Evolutionary conservation across 306 rosid genomes (phyloP).

Genomic region (Acacia acuminata): DNA sequence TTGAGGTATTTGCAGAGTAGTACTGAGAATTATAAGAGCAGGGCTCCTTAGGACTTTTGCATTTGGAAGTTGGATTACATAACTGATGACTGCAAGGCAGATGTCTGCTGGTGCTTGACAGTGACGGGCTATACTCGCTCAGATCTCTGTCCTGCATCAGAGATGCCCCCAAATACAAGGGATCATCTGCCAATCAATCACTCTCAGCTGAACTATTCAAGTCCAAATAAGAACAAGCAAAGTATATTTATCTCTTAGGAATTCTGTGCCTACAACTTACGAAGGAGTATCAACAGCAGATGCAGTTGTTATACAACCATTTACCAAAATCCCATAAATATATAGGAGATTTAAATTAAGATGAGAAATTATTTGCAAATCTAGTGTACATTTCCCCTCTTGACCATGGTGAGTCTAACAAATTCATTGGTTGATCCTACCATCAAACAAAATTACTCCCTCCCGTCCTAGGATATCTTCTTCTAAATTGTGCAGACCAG

Average conservation of each 20-base stretch:
- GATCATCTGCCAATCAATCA: constrained; percentile 98
- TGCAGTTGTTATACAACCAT: neutral
- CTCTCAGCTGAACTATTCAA: constrained; percentile 27
- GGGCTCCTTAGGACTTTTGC: constrained; percentile 63
- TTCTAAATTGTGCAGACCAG: neutral
- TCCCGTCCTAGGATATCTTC: neutral
- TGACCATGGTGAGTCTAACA: neutral
- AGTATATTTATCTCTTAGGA: neutral
- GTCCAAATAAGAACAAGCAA: constrained; percentile 35
- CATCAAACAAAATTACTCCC: neutral
- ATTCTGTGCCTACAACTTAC: neutral
- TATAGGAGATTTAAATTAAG: constrained; percentile 5
- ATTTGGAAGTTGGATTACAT: constrained; percentile 46
- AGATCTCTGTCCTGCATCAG: constrained; percentile 95
- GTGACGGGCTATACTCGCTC: constrained; percentile 70
- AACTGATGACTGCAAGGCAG: constrained; percentile 71
- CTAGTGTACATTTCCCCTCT: neutral
- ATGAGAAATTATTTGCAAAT: neutral
- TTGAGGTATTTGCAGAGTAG: constrained; percentile 59
- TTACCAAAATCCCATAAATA: neutral
- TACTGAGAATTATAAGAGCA: constrained; percentile 62
- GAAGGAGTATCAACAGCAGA: constrained; percentile 22
- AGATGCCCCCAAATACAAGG: constrained; percentile 80
- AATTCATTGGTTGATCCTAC: constrained; percentile 1
- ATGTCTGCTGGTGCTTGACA: constrained; percentile 74